These are phyloP conservation scores for Prosopis cineraria DNA, from an alignment of 306 rosid species.

Conservation along the genomic window DNA sequence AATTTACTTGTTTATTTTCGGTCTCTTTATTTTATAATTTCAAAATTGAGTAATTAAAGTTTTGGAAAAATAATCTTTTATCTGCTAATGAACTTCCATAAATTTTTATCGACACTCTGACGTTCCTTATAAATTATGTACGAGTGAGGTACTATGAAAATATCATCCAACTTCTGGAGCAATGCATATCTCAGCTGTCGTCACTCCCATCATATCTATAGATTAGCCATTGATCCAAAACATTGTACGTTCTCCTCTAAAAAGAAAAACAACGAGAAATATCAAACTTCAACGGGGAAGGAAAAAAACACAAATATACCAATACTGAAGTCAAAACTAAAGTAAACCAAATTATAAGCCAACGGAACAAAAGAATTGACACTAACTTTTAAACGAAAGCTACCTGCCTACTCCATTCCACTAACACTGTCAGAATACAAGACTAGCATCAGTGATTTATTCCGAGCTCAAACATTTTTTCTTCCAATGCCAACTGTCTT, in stretches of 20 bases:
- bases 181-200: not conserved
- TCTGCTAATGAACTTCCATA: too few relatives aligned
- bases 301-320: not conserved
- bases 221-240: not conserved
- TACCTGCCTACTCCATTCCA: slow-evolving; percentile 7
- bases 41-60: too few relatives aligned
- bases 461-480: not conserved
- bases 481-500: not conserved
- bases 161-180: not conserved
- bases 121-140: not conserved
- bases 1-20: too few relatives aligned
- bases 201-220: not conserved
- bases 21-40: not conserved
- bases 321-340: not conserved
- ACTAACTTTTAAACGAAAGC: not conserved
- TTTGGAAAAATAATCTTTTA: too few relatives aligned
- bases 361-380: not conserved
- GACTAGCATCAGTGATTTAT: slow-evolving; percentile 15
- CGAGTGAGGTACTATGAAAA: not conserved
- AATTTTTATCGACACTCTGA: not conserved
- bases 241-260: not conserved
- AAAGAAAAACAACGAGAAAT: not conserved
- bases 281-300: not conserved
- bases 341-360: not conserved
- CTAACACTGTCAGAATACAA: not conserved